Base-by-base conservation (phyloP, 768 basidiomycete species). In the Asterophora parasitica region DNA sequence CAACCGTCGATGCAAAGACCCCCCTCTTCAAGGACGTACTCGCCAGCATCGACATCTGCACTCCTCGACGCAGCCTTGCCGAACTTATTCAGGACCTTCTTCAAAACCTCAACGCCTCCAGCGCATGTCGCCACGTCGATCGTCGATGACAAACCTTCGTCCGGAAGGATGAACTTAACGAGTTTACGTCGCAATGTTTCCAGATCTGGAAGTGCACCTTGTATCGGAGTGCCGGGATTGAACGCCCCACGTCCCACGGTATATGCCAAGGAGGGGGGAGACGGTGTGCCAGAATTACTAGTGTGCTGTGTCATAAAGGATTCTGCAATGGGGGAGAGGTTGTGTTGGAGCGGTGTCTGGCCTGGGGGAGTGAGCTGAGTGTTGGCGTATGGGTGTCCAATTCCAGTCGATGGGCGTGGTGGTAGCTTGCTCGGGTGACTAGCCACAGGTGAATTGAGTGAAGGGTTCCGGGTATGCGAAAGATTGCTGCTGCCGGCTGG, bases 71-170 rank as follows among this genome's bases (percentile, higher is more conserved):
- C 68, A 0, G 76, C 62, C 63, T 92, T 95, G 37, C 82, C 82
- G 55, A 95, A 88, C 66, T 99, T 99, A 62, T 82, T 88, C 52
- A 99, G 70, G 1, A 89, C 93, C 56, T 86, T 83, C 55, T 91
- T 88, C 42, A 98, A 75, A 2, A 97, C 81, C 58, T 98, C 92
- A 2, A 87, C 75, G 7, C 92, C 93, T 20, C 83, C 85, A 1
- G 73, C 74, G 59, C 89, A 93, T 20, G 88, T 81, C 3, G 82
- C 79, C 11, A 92, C 83, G 60, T 94, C 85, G 50, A 98, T 81
- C 1, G 85, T 84, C 46, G 78, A 80, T 4, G 83, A 77, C 36
- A 83, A 78, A 2, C 85, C 83, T 58, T 91, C 92, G 9, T 92
- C 93, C 1, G 85, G 85, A 34, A 93, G 73, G 15, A 78, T 72